A percentile compares a stretch with the other conserved stretches of the same genome.
phyloP scores from a whole-genome alignment of 2,329 filamentous ascomycete species.

The Lachnellula hyalina region DNA sequence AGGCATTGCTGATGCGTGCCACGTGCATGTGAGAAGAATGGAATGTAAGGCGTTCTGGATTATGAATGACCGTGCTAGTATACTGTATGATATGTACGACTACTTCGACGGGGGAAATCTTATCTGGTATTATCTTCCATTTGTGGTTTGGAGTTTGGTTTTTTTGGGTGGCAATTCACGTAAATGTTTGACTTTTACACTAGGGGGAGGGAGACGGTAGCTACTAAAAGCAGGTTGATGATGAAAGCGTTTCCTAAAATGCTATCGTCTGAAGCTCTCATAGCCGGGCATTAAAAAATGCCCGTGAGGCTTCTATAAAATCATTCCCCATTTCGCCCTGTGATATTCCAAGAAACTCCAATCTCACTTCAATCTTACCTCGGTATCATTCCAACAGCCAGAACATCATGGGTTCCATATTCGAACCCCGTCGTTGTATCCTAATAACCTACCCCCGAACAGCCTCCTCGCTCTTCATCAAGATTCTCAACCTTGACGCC shows the following conservation, averaged over 20 bases:
- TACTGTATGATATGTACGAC: no score
- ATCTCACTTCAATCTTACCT: not conserved
- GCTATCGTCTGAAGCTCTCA: not conserved
- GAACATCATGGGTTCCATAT: not conserved
- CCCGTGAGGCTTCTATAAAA: not conserved
- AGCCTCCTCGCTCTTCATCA: slow-evolving; percentile 31
- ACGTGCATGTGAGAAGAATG: no score
- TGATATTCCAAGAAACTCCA: not conserved
- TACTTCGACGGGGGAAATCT: no score
- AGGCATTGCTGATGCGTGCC: no score
- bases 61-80: no score
- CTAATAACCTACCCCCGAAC: slow-evolving; percentile 17
- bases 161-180: not conserved
- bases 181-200: not conserved
- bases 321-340: not conserved
- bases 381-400: not conserved
- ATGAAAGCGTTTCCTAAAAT: not conserved
- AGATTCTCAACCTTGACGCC: slow-evolving; percentile 27
- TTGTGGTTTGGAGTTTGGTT: no score
- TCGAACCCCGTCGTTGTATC: not conserved
- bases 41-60: no score
- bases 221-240: not conserved
- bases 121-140: no score
- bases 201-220: not conserved
- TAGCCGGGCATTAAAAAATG: not conserved